Conservation (phyloP, 495 filamentous ascomycete genomes). For the Lepidopterella palustris region DNA sequence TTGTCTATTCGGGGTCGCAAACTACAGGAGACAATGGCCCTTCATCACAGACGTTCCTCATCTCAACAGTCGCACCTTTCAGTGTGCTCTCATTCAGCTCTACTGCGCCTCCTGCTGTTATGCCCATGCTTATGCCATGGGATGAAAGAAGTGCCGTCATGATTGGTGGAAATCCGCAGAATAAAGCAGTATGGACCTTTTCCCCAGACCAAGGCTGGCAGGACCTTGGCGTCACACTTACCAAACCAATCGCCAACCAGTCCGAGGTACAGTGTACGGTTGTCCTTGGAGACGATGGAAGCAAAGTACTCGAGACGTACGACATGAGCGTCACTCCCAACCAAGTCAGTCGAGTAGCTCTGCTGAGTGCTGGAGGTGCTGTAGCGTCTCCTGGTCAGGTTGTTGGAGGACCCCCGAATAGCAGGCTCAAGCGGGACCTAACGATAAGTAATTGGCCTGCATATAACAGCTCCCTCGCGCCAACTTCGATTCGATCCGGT, state of each 20-base stretch:
- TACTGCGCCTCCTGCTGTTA: slow-evolving; percentile 54
- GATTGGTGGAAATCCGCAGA: slow-evolving; percentile 64
- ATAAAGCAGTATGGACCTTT: slow-evolving; percentile 63
- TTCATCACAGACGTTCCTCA: slow-evolving; percentile 70
- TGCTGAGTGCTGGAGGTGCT: slow-evolving; percentile 47
- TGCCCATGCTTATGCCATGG: slow-evolving; percentile 73
- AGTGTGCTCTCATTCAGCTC: slow-evolving; percentile 44
- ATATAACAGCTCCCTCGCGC: slow-evolving; percentile 71
- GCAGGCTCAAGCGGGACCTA: slow-evolving; percentile 44
- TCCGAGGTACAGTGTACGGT: slow-evolving; percentile 54
- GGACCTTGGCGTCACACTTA: slow-evolving; percentile 54
- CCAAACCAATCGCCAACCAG: slow-evolving; percentile 50
- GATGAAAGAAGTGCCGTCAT: slow-evolving; percentile 63
- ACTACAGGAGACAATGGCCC: slow-evolving; percentile 21
- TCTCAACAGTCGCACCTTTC: slow-evolving; percentile 57
- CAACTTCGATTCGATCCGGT: slow-evolving; percentile 50
- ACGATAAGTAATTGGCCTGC: slow-evolving; percentile 60
- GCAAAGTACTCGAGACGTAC: slow-evolving; percentile 76
- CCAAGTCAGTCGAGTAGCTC: slow-evolving; percentile 56
- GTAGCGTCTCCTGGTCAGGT: slow-evolving; percentile 36
- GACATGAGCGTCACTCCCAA: slow-evolving; percentile 75
- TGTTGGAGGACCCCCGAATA: slow-evolving; percentile 32
- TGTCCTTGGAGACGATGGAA: slow-evolving; percentile 64
- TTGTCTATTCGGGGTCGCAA: slow-evolving; percentile 74
- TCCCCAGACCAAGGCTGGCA: slow-evolving; percentile 53